Base-by-base conservation (phyloP, 2,329 filamentous ascomycete species). In the Septoria petroselini region DNA sequence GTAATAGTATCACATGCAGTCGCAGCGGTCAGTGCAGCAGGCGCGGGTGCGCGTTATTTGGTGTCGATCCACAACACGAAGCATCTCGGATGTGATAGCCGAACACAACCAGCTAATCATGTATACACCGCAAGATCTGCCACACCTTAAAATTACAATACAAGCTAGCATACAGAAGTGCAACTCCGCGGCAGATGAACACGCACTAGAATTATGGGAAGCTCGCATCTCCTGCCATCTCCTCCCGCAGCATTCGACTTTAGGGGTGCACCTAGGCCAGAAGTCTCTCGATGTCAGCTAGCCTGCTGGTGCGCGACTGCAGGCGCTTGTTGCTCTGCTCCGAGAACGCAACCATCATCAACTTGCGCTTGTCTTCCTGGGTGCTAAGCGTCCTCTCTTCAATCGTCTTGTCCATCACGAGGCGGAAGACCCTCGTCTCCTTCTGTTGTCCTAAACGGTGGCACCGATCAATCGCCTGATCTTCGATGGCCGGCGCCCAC, bases 401-500 rank as follows among this genome's bases (percentile, higher is more conserved):
- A 4, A 95, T 82, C 6, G 81, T 86, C 1, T 76, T 80, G 60
- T 95, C 86, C 72, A 95, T 85, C 1, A 95, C 81, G 7, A 95
- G 73, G 39, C 89, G 76, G 76, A 88, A 93, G 1, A 95, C 84
- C 1, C 82, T 90, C 0, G 85, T 90, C 53, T 84, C 79, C 30
- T 86, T 79, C 56, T 78, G 91, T 71, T 95, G 91, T 0, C 90
- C 90, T 0, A 95, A 76, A 0, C 90, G 79, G 65, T 95, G 88
- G 5, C 95, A 89, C 3, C 90, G 84, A 65, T 95, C 90, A 2
- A 95, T 79, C 3, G 91, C 91, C 66, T 95, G 90, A 59, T 95
- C 89, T 68, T 95, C 90, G 48, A 95, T 93, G 1, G 89, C 89
- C 0, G 90, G 90, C 1, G 90, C 89, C 61, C 53, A 95, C 90